Base-by-base conservation (phyloP, 805 yeast genomes). In the Danielozyma ontarioensis region DNA sequence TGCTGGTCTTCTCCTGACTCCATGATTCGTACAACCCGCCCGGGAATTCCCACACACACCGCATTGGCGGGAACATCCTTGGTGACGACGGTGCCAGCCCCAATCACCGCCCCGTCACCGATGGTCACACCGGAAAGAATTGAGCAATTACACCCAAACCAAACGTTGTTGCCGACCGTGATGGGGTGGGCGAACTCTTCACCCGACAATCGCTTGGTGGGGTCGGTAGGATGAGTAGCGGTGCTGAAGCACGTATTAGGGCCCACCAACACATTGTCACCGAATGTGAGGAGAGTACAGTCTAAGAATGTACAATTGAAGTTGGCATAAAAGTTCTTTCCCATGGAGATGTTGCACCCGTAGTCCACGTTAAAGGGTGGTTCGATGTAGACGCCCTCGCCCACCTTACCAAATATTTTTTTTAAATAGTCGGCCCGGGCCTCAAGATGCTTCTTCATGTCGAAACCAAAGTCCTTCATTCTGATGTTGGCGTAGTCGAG, bases 41-140 rank as follows among this genome's bases (percentile, higher is more conserved):
- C 81, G 0, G 87, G 89, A 14, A 66, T 65, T 0, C 89, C 89
- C n/a, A 63, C 81, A 11, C 72, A 80, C 13, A 80, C 72, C 0
- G 72, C 59, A 37, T 68, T 59, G 3, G 72, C 59, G 0, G 83
- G 80, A 18, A 81, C 70, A 37, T 70, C 74, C 35, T 62, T 73
- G 13, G 71, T 68, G 15, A 83, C 86, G 3, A 80, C 78, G 5
- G 80, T 59, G 3, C 85, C 86, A 3, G 88, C 85, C 2, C 80
- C 89, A 27, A 82, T 64, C 1, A 77, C 76, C 3, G 70, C 67
- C 7, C 74, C 72, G 31, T 75, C 73, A 11, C 88, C 89, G 28
- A 82, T 66, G 1, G 70, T 74, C 8, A 78, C 80, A 6, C 88
- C 89, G 2, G 84, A 83, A 32, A 80, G 53, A 6, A 83, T 66